phyloP scores from a whole-genome alignment of 1,284 basidiomycete species.

The Mixia osmundae region DNA sequence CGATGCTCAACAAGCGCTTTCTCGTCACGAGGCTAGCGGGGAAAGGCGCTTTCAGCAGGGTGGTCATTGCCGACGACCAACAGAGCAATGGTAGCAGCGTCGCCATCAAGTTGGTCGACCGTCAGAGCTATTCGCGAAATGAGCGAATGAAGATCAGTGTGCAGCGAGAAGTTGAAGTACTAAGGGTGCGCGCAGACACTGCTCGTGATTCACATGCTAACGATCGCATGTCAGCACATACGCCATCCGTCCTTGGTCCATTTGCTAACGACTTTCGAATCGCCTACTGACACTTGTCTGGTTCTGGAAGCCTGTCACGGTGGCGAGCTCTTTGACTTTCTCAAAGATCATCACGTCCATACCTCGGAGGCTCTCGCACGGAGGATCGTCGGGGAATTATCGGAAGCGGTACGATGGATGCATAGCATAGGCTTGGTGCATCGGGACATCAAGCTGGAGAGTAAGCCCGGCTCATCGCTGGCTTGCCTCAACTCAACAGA shows the following conservation, averaged over 20 bases:
- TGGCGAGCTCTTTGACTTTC: slow-evolving; percentile 53
- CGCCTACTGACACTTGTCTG: slow-evolving; percentile 48
- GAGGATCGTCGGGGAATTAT: slow-evolving; percentile 55
- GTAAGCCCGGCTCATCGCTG: slow-evolving; percentile 28
- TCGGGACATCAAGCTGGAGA: slow-evolving; percentile 83
- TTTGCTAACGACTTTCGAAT: slow-evolving; percentile 49
- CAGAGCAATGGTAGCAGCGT: slow-evolving; percentile 26
- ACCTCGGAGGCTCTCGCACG: slow-evolving; percentile 39
- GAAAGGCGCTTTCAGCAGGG: slow-evolving; percentile 16
- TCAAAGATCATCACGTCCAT: slow-evolving; percentile 40
- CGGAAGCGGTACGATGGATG: slow-evolving; percentile 66
- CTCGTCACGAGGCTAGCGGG: slow-evolving; percentile 11
- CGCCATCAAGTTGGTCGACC: slow-evolving; percentile 62
- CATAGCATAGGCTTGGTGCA: slow-evolving; percentile 68
- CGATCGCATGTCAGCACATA: slow-evolving; percentile 34
- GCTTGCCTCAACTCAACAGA: background rate
- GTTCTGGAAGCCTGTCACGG: slow-evolving; percentile 55
- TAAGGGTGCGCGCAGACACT: slow-evolving; percentile 32
- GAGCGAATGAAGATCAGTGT: slow-evolving; percentile 59
- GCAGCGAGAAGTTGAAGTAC: slow-evolving; percentile 62
- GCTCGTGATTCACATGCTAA: slow-evolving; percentile 1
- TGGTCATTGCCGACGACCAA: slow-evolving; percentile 12
- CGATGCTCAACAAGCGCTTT: slow-evolving; percentile 3
- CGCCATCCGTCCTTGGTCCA: slow-evolving; percentile 61
- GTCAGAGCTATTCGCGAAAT: slow-evolving; percentile 31